phyloP scores from a whole-genome alignment of 345 rosid species.

The Gossypium bickii region DNA sequence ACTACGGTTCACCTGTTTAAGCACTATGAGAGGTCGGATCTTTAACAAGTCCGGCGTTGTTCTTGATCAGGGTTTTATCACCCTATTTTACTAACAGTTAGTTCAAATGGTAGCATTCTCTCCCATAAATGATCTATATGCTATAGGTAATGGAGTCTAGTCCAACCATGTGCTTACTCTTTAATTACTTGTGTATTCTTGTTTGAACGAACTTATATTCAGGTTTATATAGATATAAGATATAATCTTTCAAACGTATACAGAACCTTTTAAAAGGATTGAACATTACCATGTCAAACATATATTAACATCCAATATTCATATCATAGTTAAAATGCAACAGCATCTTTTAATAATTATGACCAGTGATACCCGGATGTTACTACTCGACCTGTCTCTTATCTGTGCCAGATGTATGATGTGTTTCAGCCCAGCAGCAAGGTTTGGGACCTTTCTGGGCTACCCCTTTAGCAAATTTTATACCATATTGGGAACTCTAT shows the following conservation, averaged over 20 bases:
- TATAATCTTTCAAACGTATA: neutral
- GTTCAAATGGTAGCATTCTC: too few species aligned
- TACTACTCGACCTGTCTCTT: neutral
- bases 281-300: neutral
- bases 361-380: too few species aligned
- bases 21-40: too few species aligned
- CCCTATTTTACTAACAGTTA: too few species aligned
- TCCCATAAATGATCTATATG: too few species aligned
- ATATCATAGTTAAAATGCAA: neutral
- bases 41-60: too few species aligned
- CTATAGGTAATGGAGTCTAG: too few species aligned
- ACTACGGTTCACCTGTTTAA: too few species aligned
- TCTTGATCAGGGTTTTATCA: too few species aligned
- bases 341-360: too few species aligned
- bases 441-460: neutral
- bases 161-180: too few species aligned
- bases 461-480: neutral
- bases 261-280: neutral
- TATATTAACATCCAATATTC: neutral
- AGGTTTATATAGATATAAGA: neutral
- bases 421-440: neutral
- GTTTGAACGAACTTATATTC: neutral
- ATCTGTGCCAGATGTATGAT: neutral
- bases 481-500: neutral
- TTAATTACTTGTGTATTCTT: neutral